Percentiles rank a stretch among this genome's conserved stretches.
Conservation (phyloP, 2,329 filamentous ascomycete species). For the Fusarium globosum region DNA sequence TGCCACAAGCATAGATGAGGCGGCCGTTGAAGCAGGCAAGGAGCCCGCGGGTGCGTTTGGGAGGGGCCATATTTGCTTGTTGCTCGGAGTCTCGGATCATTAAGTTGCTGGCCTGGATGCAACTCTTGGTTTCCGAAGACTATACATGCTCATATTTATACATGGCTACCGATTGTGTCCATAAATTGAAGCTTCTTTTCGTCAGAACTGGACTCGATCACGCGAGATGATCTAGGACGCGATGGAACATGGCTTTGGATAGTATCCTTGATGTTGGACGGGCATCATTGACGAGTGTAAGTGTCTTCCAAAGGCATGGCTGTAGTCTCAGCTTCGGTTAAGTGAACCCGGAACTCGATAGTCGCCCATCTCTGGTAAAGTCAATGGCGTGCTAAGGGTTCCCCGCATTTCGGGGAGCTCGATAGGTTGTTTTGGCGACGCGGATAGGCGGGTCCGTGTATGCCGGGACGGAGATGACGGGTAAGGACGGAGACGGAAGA, state of each 20-base stretch:
- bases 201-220: not conserved
- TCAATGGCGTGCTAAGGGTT: not conserved
- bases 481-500: not conserved
- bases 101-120: not conserved
- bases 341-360: not conserved
- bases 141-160: not conserved
- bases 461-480: not conserved
- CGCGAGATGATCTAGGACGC: not conserved
- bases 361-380: constrained; percentile 2
- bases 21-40: constrained; percentile 43
- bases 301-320: not conserved
- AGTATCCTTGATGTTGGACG: not conserved
- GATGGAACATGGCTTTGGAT: not conserved
- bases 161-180: not conserved
- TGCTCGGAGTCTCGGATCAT: not conserved
- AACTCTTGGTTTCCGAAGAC: not conserved
- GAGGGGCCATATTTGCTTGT: not conserved
- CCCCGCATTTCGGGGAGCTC: constrained; percentile 1
- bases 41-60: not conserved
- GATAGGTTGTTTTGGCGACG: not conserved
- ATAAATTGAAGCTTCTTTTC: not conserved
- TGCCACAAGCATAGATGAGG: constrained; percentile 29
- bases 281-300: not conserved
- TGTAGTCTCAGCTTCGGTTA: not conserved
- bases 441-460: not conserved